Percentiles rank a stretch among this genome's conserved stretches.
Conservation (phyloP, 345 rosid genomes). For the Citrus mangshanensis region DNA sequence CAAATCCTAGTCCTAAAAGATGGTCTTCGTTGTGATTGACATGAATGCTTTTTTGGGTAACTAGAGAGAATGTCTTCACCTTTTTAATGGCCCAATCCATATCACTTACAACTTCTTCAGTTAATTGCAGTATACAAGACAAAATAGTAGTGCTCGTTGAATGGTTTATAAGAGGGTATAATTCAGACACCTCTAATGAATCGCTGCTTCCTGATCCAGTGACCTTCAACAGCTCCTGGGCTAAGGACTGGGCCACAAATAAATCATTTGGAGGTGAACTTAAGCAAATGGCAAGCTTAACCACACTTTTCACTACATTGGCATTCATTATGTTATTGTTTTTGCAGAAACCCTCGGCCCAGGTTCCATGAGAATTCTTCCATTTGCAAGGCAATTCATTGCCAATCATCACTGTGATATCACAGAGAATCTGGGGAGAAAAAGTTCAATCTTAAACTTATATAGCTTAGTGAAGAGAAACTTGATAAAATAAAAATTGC, state of each 20-base stretch:
- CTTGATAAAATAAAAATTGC: neutral
- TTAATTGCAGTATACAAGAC: conserved; percentile 49
- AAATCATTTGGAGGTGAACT: conserved; percentile 59
- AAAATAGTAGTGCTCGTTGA: conserved; percentile 45
- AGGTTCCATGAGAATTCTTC: conserved; percentile 58
- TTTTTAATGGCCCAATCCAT: conserved; percentile 71
- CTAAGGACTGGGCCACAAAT: conserved; percentile 42
- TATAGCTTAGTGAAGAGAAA: conserved; percentile 2
- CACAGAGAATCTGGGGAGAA: conserved; percentile 54
- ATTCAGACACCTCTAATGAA: conserved; percentile 35
- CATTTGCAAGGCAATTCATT: conserved; percentile 47
- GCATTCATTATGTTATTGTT: conserved; percentile 38
- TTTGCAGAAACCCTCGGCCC: conserved; percentile 61
- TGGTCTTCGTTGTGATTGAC: conserved; percentile 33
- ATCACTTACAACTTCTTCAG: conserved; percentile 48
- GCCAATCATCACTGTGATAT: conserved; percentile 44
- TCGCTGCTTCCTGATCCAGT: conserved; percentile 31
- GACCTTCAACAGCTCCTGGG: conserved; percentile 45
- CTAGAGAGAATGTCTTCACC: conserved; percentile 40
- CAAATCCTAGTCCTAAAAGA: conserved; percentile 35
- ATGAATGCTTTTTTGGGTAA: conserved; percentile 34
- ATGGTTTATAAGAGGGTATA: conserved; percentile 47
- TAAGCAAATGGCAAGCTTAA: conserved; percentile 47
- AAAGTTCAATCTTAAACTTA: neutral
- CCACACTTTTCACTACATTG: conserved; percentile 48